phyloP scores from a whole-genome alignment of 768 basidiomycete species.

The Lentinula sp. region DNA sequence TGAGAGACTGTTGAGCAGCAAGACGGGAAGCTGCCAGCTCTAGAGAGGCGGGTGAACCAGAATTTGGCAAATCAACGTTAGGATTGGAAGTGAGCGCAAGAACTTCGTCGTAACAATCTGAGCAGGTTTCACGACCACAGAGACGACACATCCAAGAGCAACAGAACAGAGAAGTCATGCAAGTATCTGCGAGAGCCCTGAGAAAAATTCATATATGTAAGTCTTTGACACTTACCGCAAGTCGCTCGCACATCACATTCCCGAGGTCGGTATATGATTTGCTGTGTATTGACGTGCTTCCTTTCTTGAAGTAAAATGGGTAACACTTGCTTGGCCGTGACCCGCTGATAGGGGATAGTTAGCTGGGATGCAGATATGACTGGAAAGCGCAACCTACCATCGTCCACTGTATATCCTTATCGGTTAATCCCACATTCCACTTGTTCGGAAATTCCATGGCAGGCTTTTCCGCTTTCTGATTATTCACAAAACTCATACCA shows the following conservation, averaged over 20 bases:
- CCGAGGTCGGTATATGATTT: conserved; percentile 65
- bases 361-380: not conserved
- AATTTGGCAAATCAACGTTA: not conserved
- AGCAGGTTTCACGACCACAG: conserved; percentile 87
- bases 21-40: conserved; percentile 27
- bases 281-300: conserved; percentile 47
- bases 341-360: conserved; percentile 35
- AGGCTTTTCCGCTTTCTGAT: conserved; percentile 49
- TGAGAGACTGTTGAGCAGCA: conserved; percentile 39
- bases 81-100: conserved; percentile 31
- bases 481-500: conserved; percentile 67
- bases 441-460: conserved; percentile 56
- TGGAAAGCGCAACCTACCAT: conserved; percentile 39
- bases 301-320: conserved; percentile 62
- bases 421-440: conserved; percentile 60
- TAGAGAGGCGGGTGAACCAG: not conserved
- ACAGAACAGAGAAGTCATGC: conserved; percentile 90
- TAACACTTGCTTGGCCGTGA: conserved; percentile 62
- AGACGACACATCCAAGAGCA: conserved; percentile 86
- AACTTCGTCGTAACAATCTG: conserved; percentile 74
- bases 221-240: conserved; percentile 53
- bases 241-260: conserved; percentile 82
- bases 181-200: conserved; percentile 57
- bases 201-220: conserved; percentile 2
- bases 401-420: conserved; percentile 44